Base-by-base conservation (phyloP, 2,329 filamentous ascomycete genomes). In the Botrytis byssoidea region DNA sequence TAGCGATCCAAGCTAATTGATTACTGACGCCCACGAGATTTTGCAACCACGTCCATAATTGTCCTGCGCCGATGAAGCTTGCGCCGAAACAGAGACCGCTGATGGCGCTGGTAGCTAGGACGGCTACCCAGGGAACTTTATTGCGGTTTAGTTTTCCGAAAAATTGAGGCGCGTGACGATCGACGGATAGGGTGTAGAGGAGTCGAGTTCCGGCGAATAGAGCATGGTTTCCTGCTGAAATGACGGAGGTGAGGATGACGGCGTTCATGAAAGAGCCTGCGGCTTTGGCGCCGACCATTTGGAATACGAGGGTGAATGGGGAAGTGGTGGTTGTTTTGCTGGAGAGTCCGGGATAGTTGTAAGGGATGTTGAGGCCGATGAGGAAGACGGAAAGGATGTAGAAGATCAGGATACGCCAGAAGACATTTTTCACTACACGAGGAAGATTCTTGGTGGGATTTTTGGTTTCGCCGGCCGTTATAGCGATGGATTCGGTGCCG, bases 21-120 rank as follows among this genome's bases (percentile, higher is more conserved):
- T 91, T 91, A 0, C 89, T 91, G 0, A 92, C 90, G 18, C 89
- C 89, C 72, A 92, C 88, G 64, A 92, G 86, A 74, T 91, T 91
- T 79, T 91, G 89, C 29, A 91, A 81, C 89, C 90, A 91, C 1
- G 85, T 86, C 89, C 89, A 91, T 7, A 91, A 81, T 76, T 91
- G 85, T 0, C 90, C 89, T 0, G 89, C 89, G 0, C 89, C 88
- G 71, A 91, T 90, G 75, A 90, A 91, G 77, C 87, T 90, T 0
- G 89, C 88, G 3, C 88, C 89, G 72, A 92, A 91, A 77, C 89
- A 91, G 0, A 91, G 83, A 0, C 87, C 88, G 32, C 86, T 85
- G 46, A 88, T 84, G 0, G 86, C 77, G 1, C 86, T 85, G 0
- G 88, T 90, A 0, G 83, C 83, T 0, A 91, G 83, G 0, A 88